Base-by-base conservation (phyloP, 2,329 filamentous ascomycete species). In the Fusarium sp. region DNA sequence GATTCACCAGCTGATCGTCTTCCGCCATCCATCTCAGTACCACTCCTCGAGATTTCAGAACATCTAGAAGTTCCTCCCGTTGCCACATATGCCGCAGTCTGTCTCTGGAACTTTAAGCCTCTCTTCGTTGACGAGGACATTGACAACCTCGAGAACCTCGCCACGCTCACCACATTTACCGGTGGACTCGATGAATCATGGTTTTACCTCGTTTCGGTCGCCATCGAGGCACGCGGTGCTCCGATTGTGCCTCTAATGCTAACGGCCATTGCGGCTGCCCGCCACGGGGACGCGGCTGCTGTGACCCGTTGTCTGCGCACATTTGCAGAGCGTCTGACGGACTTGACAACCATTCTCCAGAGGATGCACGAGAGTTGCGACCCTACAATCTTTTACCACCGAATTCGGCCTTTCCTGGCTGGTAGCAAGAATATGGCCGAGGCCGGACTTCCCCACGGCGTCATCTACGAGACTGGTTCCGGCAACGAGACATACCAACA, bases 391-490 rank as follows among this genome's bases (percentile, higher is more conserved):
- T 99, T 99, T 84, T 99, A 98, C 83, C 91, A 98, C 83, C 93
- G 95, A 69, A 97, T 99, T 78, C 91, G 97, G n/a, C 96, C 97
- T 0, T 98, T 97, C 82, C 89, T 99, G 4, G 96, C 97, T 7
- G 97, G 97, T 15, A 97, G 95, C 82, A 98, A 98, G 88, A 98
- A 98, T 82, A 99, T 98, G 97, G 91, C 90, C 58, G 96, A 98
- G 71, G 97, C 96, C 6, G 97, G 97, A 15, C 88, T 99, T 11
- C 95, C 97, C 0, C 87, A 92, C 69, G 97, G 97, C 22, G 92
- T 99, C 60, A 86, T 96, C 58, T 98, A 98, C 81, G 95, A 98
- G 76, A 90, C 95, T 73, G 94, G 93, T 22, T 90, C 90, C 12
- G 92, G 91, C 30, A 87, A 85, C 14, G 88, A 91, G 35, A 85